These are phyloP conservation scores for Aureobasidium subglaciale DNA, from an alignment of 2,329 filamentous ascomycete genomes.

Conservation along the genomic window DNA sequence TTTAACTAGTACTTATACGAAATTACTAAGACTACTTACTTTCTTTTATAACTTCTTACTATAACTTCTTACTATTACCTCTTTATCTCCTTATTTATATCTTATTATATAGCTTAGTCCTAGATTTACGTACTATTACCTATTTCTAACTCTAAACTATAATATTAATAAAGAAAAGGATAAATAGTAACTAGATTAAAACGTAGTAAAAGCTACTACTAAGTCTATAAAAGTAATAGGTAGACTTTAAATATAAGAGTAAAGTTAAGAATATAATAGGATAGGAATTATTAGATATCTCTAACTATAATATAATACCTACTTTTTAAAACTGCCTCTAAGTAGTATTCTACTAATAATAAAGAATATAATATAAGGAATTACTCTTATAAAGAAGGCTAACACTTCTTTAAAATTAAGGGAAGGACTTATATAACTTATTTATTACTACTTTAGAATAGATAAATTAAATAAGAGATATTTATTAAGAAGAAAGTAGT, in stretches of 20 bases:
- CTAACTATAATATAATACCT: background rate
- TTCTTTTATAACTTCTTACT: too few relatives aligned
- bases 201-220: background rate
- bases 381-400: background rate
- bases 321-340: background rate
- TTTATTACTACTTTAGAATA: background rate
- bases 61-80: too few relatives aligned
- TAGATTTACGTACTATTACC: too few relatives aligned
- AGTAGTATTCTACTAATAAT: background rate
- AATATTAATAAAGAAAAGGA: background rate
- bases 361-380: background rate
- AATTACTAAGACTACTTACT: too few relatives aligned
- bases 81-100: too few relatives aligned
- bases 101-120: too few relatives aligned
- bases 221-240: background rate
- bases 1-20: too few relatives aligned
- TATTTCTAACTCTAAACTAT: background rate
- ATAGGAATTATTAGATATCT: background rate
- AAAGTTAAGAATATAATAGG: background rate
- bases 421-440: background rate
- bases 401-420: background rate
- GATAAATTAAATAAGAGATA: too few relatives aligned
- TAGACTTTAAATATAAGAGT: background rate
- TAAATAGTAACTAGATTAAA: background rate
- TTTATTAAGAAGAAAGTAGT: too few relatives aligned